Evolutionary conservation across 2,329 filamentous ascomycete genomes (phyloP), one percentile per base, ranked within the genome.

Genomic region (Cladosporium phlei): DNA sequence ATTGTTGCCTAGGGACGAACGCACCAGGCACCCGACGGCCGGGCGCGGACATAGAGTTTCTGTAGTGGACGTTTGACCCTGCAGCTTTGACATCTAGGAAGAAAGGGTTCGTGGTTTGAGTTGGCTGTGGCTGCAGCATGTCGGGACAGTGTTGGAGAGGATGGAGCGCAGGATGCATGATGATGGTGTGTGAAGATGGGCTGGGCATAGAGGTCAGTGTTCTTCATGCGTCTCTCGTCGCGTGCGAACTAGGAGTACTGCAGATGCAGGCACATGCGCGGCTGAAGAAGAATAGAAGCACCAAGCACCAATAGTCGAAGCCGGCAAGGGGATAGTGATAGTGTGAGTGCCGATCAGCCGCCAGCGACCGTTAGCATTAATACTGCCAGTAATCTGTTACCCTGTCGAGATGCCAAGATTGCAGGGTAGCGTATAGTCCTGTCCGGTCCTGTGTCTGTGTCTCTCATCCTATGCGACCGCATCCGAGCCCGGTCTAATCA

Each of bases 11-110:
- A 32, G 42, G 42, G 42, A 45, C 32, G 24, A 37, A 25, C 30
- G 42, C 42, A 45, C 22, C 24, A n/a, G 42, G 17, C 42, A 21
- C 27, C n/a, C 24, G 9, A 24, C 42, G 42, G 32, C 42, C 27
- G 25, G 24, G 35, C 21, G 17, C 33, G 22, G n/a, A 29, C 24
- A 29, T 37, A 28, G 42, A 45, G 42, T 45, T 45, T 45, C 42
- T 45, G 42, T 45, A 45, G 42, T 22, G 25, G 44, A 16, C 20
- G 14, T 39, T n/a, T n/a, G 20, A 24, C 44, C 35, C 44, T 47
- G 44, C 44, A 47, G 35, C 44, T 29, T 38, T 47, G 44, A 47
- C 37, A 47, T 19, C 25, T 46, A 24, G 25, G 32, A 17, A 19
- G 20, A 32, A 28, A 19, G 44, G 44, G 33, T 42, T 29, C 17